Conservation (phyloP, 139 green algal species). For the Closterium sp. region DNA sequence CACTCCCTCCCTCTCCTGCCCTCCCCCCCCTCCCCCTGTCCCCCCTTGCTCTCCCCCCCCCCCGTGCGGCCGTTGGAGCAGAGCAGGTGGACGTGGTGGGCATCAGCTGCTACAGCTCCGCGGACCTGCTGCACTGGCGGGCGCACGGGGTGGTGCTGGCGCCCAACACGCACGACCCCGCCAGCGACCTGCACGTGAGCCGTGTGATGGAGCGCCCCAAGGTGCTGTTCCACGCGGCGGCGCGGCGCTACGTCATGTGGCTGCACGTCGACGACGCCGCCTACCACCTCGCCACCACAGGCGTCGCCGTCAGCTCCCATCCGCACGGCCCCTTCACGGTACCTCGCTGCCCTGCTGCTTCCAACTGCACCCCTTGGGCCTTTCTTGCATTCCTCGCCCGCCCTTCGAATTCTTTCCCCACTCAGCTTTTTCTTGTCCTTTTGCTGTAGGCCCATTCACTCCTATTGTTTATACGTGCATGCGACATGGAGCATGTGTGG, state of each 20-base stretch:
- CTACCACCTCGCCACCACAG: constrained; percentile 51
- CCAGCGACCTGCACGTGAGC: constrained; percentile 47
- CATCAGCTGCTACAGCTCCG: constrained; percentile 54
- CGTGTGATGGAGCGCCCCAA: constrained; percentile 60
- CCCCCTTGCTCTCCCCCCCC: background rate
- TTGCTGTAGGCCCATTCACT: too few relatives aligned
- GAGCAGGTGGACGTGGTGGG: constrained; percentile 57
- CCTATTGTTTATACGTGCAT: too few relatives aligned
- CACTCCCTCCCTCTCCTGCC: background rate
- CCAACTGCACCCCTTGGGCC: background rate
- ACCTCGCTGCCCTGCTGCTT: too few relatives aligned
- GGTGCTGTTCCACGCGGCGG: constrained; percentile 44
- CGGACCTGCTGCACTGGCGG: constrained; percentile 50
- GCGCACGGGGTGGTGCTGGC: constrained; percentile 49
- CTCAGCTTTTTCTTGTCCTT: background rate
- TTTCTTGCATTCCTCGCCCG: background rate
- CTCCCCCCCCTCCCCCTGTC: background rate
- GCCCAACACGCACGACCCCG: constrained; percentile 9
- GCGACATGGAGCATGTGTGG: too few relatives aligned
- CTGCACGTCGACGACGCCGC: constrained; percentile 58
- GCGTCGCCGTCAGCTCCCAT: constrained; percentile 32
- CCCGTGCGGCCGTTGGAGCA: background rate
- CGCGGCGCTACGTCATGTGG: constrained; percentile 57
- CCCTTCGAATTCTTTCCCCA: background rate
- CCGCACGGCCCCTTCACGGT: constrained; percentile 51